Percentiles rank a stretch among this genome's conserved stretches.
Evolutionary conservation across 495 filamentous ascomycete genomes (phyloP).

Genomic region (Astrocystis sublimbata): DNA sequence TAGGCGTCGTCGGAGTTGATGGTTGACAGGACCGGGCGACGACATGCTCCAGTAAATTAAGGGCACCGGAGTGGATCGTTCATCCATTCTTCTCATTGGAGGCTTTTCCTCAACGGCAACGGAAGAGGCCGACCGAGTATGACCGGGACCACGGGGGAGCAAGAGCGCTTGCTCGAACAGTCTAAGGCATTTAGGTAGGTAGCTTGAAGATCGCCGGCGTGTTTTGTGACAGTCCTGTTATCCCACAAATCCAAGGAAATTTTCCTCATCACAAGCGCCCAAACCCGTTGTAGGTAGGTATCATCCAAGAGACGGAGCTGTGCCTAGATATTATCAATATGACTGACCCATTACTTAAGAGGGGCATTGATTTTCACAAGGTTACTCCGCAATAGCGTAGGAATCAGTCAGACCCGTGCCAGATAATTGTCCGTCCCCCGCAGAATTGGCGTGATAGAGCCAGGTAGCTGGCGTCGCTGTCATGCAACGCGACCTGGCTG

Average conservation of each 20-base stretch:
- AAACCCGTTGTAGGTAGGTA: background rate
- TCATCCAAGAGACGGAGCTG: background rate
- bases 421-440: background rate
- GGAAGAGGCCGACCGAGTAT: constrained; percentile 15
- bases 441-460: background rate
- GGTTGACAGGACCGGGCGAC: background rate
- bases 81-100: constrained; percentile 2
- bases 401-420: background rate
- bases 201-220: background rate
- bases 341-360: background rate
- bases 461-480: constrained; percentile 14
- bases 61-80: constrained; percentile 2
- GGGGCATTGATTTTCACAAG: constrained; percentile 3
- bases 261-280: background rate
- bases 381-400: constrained; percentile 19
- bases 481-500: constrained; percentile 16
- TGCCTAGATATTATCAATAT: background rate
- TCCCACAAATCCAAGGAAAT: background rate
- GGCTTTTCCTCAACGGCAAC: constrained; percentile 19
- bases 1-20: background rate
- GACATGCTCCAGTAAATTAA: background rate
- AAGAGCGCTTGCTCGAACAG: background rate
- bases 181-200: background rate
- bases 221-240: background rate
- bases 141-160: constrained; percentile 1